Conservation (phyloP, 2,329 filamentous ascomycete genomes). For the Ophiostoma sp. region DNA sequence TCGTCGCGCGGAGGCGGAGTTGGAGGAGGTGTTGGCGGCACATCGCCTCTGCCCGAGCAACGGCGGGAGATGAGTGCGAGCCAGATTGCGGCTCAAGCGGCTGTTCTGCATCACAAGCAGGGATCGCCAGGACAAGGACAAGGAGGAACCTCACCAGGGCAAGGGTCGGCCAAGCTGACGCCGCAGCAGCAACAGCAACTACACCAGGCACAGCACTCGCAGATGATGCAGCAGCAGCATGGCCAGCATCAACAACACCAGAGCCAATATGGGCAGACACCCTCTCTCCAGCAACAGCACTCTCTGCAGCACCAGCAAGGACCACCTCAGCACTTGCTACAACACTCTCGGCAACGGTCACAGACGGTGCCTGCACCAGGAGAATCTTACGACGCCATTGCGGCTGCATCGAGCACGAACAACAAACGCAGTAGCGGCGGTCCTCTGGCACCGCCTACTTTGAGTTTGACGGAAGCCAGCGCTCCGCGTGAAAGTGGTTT, state of each 20-base stretch:
- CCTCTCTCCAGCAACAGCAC: constrained; percentile 36
- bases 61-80: constrained; percentile 58
- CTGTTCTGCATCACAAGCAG: constrained; percentile 64
- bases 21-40: not conserved
- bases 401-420: constrained; percentile 26
- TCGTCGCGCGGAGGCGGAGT: not conserved
- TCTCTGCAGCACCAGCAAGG: constrained; percentile 54
- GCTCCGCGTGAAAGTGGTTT: constrained; percentile 59
- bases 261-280: constrained; percentile 39
- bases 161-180: constrained; percentile 24
- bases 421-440: constrained; percentile 50
- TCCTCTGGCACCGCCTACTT: constrained; percentile 61
- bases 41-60: constrained; percentile 29
- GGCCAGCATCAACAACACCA: constrained; percentile 41
- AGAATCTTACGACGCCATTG: constrained; percentile 43
- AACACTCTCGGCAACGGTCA: constrained; percentile 64
- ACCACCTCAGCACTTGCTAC: constrained; percentile 41
- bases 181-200: constrained; percentile 46
- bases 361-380: constrained; percentile 67
- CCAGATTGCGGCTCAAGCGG: constrained; percentile 77
- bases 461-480: constrained; percentile 66
- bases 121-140: not conserved
- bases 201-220: constrained; percentile 50
- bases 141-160: not conserved
- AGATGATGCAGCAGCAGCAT: constrained; percentile 53